phyloP scores from a whole-genome alignment of 225 moss, liverwort and hornwort species.

The Rhytidiadelphus loreus region DNA sequence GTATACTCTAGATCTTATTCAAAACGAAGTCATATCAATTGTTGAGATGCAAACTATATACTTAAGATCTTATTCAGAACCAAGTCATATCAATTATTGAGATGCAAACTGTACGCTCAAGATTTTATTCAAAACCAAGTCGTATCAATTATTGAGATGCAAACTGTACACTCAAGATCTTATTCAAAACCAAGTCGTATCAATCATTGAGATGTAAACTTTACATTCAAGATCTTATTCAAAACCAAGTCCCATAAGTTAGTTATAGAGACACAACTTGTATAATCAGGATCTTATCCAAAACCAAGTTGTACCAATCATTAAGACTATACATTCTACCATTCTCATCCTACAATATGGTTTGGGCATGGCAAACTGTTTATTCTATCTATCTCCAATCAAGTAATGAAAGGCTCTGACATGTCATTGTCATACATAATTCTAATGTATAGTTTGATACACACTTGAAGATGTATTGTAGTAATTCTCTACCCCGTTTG shows the following conservation, averaged over 20 bases:
- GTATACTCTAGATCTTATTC: no score
- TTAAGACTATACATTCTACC: accelerated
- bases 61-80: neutral
- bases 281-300: no score
- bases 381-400: neutral
- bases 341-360: no score
- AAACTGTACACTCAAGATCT: neutral
- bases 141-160: neutral
- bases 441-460: no score
- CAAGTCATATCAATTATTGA: neutral
- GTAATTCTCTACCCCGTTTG: no score
- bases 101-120: no score
- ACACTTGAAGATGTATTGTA: no score
- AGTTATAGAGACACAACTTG: no score
- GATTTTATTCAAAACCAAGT: neutral
- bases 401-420: accelerated
- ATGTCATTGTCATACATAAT: neutral
- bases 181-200: neutral
- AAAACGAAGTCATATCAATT: no score
- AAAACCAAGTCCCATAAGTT: no score
- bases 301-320: neutral
- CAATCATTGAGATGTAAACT: neutral
- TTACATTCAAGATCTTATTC: neutral
- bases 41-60: no score
- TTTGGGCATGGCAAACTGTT: accelerated